Conservation (phyloP, 2,329 filamentous ascomycete species). For the Ophiosphaerella narmari region DNA sequence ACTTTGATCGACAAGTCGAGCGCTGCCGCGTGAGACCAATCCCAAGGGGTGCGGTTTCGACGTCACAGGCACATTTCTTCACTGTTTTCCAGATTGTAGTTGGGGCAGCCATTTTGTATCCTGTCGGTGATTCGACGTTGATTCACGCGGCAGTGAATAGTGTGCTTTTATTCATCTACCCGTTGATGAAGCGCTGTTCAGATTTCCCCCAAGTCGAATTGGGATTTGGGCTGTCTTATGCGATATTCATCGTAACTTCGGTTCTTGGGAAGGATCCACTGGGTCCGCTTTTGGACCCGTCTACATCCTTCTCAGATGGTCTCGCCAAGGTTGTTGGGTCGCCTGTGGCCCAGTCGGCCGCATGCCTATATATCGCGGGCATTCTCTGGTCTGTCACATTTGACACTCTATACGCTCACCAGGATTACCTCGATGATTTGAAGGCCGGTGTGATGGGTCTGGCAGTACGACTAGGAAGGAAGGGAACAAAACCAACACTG, state of each 20-base stretch:
- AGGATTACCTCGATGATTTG: slow-evolving; percentile 43
- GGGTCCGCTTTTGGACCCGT: not conserved
- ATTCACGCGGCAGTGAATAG: slow-evolving; percentile 47
- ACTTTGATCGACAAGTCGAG: slow-evolving; percentile 55
- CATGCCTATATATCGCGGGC: slow-evolving; percentile 1
- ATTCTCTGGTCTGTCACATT: slow-evolving; percentile 35
- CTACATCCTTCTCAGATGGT: not conserved
- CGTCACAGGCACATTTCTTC: slow-evolving; percentile 47
- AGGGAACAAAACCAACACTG: not conserved
- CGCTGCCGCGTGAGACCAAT: slow-evolving; percentile 11
- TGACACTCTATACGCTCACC: slow-evolving; percentile 46
- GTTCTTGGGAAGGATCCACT: not conserved
- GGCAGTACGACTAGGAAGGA: slow-evolving; percentile 1
- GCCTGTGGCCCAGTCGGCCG: not conserved
- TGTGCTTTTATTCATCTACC: slow-evolving; percentile 51
- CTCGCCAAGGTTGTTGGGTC: not conserved
- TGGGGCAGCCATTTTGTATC: slow-evolving; percentile 39
- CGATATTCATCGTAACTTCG: not conserved
- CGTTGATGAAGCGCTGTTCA: slow-evolving; percentile 58
- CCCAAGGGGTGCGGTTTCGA: slow-evolving; percentile 54
- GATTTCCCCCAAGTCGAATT: slow-evolving; percentile 59
- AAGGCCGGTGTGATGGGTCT: slow-evolving; percentile 35
- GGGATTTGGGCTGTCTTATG: slow-evolving; percentile 40
- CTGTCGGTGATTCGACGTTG: slow-evolving; percentile 24
- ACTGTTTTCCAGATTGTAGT: slow-evolving; percentile 40